Evolutionary conservation across 1,139 yeast species (phyloP), one percentile per base, ranked within the genome.

Genomic region (Candida tetrigidarum): DNA sequence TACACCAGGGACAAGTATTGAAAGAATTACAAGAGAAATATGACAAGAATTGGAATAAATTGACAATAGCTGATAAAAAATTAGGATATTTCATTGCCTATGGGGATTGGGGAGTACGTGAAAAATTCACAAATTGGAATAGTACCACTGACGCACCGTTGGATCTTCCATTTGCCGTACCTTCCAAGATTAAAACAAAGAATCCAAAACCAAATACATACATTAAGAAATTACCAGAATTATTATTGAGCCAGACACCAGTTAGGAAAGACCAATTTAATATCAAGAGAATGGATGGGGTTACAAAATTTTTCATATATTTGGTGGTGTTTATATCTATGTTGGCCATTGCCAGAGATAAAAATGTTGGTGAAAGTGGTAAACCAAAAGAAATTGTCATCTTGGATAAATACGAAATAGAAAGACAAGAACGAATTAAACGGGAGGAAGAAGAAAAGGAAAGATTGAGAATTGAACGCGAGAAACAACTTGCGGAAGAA

Each of bases 21-120:
- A 74, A 75, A 40, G 85, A 80, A 50, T 65, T 81, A 37, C 83
- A 79, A 50, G 75, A 68, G 32, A 71, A 74, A 49, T 71, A 66
- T 55, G 81, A 80, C 53, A 72, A 70, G 46, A 74, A 74, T 43
- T 83, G 89, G 89, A 59, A 59, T 6, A 66, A 68, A 39, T 57
- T 83, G 44, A 62, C 74, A 6, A 44, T 48, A 15, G 67, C 74
- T 39, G 78, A 75, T 39, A 83, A 82, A 54, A 59, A 70, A 47
- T 67, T 81, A 53, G 75, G 80, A 1, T 80, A 81, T 56, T 83
- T 71, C 63, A 74, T 83, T 37, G 74, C 83, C 0, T 83, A 81
- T 59, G 88, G 87, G 2, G 69, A 82, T 49, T 80, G 85, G 78
- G 89, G 86, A 0, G 80, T 76, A 1, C 69, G 89, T 49, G 85